Evolutionary conservation across 306 rosid genomes (phyloP), one percentile per base, ranked within the genome.

Genomic region (Sicyos edulis): DNA sequence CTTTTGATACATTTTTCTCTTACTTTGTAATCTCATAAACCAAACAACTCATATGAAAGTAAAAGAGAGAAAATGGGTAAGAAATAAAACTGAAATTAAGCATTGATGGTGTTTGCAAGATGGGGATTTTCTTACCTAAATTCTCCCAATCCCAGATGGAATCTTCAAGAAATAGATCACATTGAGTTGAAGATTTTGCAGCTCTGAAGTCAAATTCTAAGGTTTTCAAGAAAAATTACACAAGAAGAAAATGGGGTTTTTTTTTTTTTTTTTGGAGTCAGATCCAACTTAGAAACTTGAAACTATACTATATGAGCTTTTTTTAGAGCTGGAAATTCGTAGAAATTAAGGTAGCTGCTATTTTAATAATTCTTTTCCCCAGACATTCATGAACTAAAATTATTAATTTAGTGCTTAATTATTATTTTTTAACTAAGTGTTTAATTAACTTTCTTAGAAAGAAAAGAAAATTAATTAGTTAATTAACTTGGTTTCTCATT

Each of bases 281-380:
- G 67, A 72, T 70, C 62, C 54, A 76, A 58, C 55, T 49, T 67
- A 15, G 16, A 24, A 24, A 19, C 22, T 26, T 67, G 4, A 72
- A 59, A 29, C 51, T 47, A 32, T 45, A 55, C 59, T 54, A 24
- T 32, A 20, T 59, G 56, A 54, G 62, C 75, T 60, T 59, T 60
- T 59, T 32, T 61, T 62, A 72, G 75, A 77, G 80, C 80, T 79
- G 83, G 79, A 63, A 49, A 77, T 62, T 75, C 79, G 53, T 85
- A 67, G 16, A 34, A 44, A 34, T 58, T 66, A 84, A 82, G 88
- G 32, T 72, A 76, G 61, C 50, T 9, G 13, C 11, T 55, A 11
- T 37, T 13, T 32, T 71, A 56, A 10, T n/a, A 66, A 8, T 40
- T 12, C 14, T 34, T 42, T 15, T 71, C 5, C 5, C 12, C 34